Evolutionary conservation across 1,284 basidiomycete species (phyloP).

Genomic region (Stygiomarasmius scandens): DNA sequence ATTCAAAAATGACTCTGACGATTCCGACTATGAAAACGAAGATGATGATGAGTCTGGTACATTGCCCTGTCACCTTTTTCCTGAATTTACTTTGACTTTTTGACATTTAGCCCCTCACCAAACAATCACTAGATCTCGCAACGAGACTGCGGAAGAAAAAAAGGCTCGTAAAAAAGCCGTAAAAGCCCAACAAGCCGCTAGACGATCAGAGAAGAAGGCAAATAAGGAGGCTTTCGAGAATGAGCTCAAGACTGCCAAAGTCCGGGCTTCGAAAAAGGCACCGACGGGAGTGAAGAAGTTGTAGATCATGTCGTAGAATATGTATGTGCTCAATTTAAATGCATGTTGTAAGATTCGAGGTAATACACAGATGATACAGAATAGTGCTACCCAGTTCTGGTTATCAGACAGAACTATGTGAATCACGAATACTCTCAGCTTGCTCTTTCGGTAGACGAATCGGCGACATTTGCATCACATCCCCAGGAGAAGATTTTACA

Average conservation of each 20-base stretch:
- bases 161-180: slow-evolving; percentile 87
- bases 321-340: too few species aligned
- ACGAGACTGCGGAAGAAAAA: slow-evolving; percentile 87
- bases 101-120: slow-evolving; percentile 18
- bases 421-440: too few species aligned
- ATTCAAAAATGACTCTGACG: slow-evolving; percentile 37
- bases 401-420: too few species aligned
- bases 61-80: too few species aligned
- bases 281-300: slow-evolving; percentile 47
- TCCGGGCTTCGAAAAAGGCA: slow-evolving; percentile 43
- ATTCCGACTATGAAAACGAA: slow-evolving; percentile 36
- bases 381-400: too few species aligned
- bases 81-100: neutral
- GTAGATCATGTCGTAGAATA: slow-evolving; percentile 20
- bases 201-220: slow-evolving; percentile 81
- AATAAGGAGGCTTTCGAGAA: slow-evolving; percentile 75
- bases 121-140: slow-evolving; percentile 69
- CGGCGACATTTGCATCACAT: too few species aligned
- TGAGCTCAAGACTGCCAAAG: slow-evolving; percentile 70
- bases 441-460: too few species aligned
- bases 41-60: slow-evolving; percentile 14
- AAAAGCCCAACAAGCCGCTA: slow-evolving; percentile 78
- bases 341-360: too few species aligned
- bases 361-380: too few species aligned
- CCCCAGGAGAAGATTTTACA: too few species aligned